Conservation (phyloP, 768 basidiomycete species). For the Leccinellum rugosiceps region DNA sequence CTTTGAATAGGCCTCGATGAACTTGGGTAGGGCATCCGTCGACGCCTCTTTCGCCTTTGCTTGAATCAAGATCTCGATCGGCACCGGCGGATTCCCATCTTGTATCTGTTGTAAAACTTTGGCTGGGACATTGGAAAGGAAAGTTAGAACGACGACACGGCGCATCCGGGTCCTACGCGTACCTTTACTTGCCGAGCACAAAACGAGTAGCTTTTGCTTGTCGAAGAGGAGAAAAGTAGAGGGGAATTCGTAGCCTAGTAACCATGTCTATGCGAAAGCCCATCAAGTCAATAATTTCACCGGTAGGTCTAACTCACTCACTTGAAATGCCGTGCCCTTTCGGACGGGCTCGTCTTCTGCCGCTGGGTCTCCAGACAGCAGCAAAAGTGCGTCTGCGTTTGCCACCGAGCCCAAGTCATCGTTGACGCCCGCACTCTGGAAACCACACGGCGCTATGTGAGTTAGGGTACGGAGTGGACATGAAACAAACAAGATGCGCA, state of each 20-base stretch:
- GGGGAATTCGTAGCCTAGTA: conserved; percentile 97
- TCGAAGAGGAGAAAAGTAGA: conserved; percentile 86
- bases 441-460: conserved; percentile 2
- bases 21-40: conserved; percentile 69
- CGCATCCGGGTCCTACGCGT: conserved; percentile 8
- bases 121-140: conserved; percentile 45
- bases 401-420: conserved; percentile 71
- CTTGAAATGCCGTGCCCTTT: conserved; percentile 91
- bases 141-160: conserved; percentile 9
- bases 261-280: conserved; percentile 69
- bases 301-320: conserved; percentile 33
- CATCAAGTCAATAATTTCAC: conserved; percentile 1
- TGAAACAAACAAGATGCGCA: conserved; percentile 31
- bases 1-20: conserved; percentile 59
- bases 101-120: conserved; percentile 82
- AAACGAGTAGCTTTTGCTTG: conserved; percentile 69
- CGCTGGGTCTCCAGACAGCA: conserved; percentile 74
- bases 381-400: conserved; percentile 64
- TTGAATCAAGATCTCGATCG: conserved; percentile 73
- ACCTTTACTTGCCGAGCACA: conserved; percentile 92
- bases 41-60: conserved; percentile 78
- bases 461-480: conserved; percentile 12
- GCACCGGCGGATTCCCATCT: conserved; percentile 50
- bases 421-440: conserved; percentile 60
- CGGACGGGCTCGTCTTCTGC: conserved; percentile 87